phyloP scores from a whole-genome alignment of 192 early-diverging fungal species.

The Coemansia sp. region DNA sequence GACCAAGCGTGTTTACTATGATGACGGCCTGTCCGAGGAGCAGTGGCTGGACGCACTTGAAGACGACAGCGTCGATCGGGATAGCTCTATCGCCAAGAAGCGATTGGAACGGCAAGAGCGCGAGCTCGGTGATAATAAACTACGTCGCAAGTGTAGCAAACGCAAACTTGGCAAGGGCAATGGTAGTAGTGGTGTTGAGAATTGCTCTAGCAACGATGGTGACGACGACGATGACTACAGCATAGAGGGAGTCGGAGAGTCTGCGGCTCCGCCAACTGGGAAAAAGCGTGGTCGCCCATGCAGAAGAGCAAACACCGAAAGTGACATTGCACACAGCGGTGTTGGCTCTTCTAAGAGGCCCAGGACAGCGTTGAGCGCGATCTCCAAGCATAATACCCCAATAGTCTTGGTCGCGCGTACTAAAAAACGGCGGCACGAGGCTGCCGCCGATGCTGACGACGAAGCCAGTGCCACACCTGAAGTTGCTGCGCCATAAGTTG shows the following conservation, averaged over 20 bases:
- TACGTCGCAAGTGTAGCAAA: too few relatives aligned
- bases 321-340: too few relatives aligned
- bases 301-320: too few relatives aligned
- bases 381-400: too few relatives aligned
- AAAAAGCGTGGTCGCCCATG: slow-evolving; percentile 19
- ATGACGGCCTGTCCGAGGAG: slow-evolving; percentile 91
- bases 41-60: slow-evolving; percentile 83
- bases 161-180: slow-evolving; percentile 23
- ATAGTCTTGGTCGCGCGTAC: too few relatives aligned
- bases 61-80: slow-evolving; percentile 62
- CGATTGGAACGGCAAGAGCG: slow-evolving; percentile 45
- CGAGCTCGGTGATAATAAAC: slow-evolving; percentile 9
- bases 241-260: slow-evolving; percentile 1
- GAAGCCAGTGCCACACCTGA: too few relatives aligned
- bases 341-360: too few relatives aligned
- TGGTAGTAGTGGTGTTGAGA: slow-evolving; percentile 1
- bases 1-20: slow-evolving; percentile 76
- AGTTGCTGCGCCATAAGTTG: too few relatives aligned
- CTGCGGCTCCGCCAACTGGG: background rate
- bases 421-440: too few relatives aligned
- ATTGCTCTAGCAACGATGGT: background rate
- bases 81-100: slow-evolving; percentile 55
- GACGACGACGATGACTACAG: slow-evolving; percentile 1
- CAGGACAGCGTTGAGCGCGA: too few relatives aligned
- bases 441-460: too few relatives aligned